Evolutionary conservation across 768 basidiomycete species (phyloP), one percentile per base, ranked within the genome.

Genomic region (Naganishia antarctica): DNA sequence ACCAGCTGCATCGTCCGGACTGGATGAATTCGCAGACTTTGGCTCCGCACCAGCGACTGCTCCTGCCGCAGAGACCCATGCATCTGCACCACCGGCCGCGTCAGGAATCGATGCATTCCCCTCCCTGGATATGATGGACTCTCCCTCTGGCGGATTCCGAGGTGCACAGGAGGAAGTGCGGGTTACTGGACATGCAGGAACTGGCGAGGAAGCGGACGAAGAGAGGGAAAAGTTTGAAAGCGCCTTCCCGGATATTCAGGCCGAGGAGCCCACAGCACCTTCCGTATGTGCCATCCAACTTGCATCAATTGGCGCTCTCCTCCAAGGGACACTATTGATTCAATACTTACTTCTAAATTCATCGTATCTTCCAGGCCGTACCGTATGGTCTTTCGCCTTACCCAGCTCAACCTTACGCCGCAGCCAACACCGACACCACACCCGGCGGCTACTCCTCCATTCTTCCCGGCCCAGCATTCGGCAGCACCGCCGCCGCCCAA

Each of bases 331-430:
- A n/a, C n/a, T n/a, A n/a, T n/a, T n/a, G n/a, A n/a, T n/a, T n/a
- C n/a, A n/a, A n/a, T n/a, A n/a, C n/a, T n/a, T n/a, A n/a, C n/a
- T n/a, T n/a, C n/a, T n/a, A n/a, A 50, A 41, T 49, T 25, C 18
- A 1, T 6, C 1, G 1, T 21, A 18, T 59, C 45, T 7, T 48
- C 7, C 48, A 59, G 61, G 47, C 61, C 16, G 57, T 68, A 21
- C 76, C 76, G 0, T 77, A 77, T 65, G 76, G 76, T 9, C 48
- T 69, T 21, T 73, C 74, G 0, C 76, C 76, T 16, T 77, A 77
- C 63, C 71, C 75, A 18, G 51, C 70, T 47, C 41, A 65, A 71
- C 34, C 49, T 48, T 48, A 65, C 66, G 18, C 68, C 66, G 6
- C 70, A 65, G 45, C 60, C 66, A 29, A 68, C 64, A 28, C 66